Evolutionary conservation across 2,329 filamentous ascomycete species (phyloP).

Genomic region (Sarocladium strictum): DNA sequence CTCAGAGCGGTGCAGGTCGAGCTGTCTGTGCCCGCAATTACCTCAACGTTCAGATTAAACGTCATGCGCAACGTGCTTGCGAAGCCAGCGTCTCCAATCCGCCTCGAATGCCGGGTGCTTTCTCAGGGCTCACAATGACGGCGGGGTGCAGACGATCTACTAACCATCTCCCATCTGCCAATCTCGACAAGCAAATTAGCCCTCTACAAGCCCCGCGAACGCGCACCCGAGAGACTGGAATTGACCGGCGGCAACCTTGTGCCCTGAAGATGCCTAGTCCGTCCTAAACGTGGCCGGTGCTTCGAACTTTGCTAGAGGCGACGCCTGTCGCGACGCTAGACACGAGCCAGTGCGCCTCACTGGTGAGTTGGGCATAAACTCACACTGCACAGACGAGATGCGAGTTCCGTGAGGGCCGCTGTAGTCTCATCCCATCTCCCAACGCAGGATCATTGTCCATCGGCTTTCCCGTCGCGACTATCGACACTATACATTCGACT

Average conservation of each 20-base stretch:
- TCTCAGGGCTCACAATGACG: not conserved
- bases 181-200: not conserved
- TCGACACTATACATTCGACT: not conserved
- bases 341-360: not conserved
- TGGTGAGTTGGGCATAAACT: not conserved
- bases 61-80: not conserved
- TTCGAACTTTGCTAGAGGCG: not conserved
- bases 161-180: not conserved
- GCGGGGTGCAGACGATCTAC: not conserved
- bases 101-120: too few species aligned
- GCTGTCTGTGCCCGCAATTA: not conserved
- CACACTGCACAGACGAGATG: not conserved
- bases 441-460: not conserved
- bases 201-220: not conserved
- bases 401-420: not conserved
- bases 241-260: not conserved
- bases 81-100: too few species aligned
- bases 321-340: not conserved
- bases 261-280: not conserved
- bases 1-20: not conserved
- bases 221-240: constrained; percentile 4
- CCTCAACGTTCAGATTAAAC: not conserved
- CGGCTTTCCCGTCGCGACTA: not conserved
- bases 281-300: constrained; percentile 7
- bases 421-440: not conserved